A percentile compares a stretch with the other conserved stretches of the same genome.
Conservation (phyloP, 2,329 filamentous ascomycete genomes). For the Cadophora luteo-olivacea region DNA sequence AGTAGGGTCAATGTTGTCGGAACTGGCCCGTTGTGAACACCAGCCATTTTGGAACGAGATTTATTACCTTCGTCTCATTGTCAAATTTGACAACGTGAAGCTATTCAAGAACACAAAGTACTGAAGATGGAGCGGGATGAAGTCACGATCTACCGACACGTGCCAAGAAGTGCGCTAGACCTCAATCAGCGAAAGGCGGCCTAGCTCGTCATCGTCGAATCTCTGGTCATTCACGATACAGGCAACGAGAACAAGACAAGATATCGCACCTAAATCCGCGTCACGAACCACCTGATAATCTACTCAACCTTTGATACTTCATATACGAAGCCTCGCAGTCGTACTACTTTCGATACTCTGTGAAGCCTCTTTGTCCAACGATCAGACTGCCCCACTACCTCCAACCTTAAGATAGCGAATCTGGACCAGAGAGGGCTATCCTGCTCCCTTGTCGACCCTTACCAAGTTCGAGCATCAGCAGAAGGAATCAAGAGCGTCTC, state of each 20-base stretch:
- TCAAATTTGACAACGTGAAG: neutral
- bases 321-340: neutral
- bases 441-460: neutral
- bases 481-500: slow-evolving; percentile 14
- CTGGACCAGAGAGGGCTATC: slow-evolving; percentile 12
- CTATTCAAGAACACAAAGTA: neutral
- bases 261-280: slow-evolving; percentile 20
- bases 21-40: slow-evolving; percentile 40
- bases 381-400: slow-evolving; percentile 39
- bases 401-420: slow-evolving; percentile 34
- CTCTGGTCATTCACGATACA: slow-evolving; percentile 34
- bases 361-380: slow-evolving; percentile 27
- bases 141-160: slow-evolving; percentile 14
- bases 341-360: slow-evolving; percentile 11
- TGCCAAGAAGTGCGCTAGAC: slow-evolving; percentile 27
- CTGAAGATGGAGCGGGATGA: neutral
- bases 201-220: slow-evolving; percentile 37
- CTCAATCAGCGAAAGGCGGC: slow-evolving; percentile 16
- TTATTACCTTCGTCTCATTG: neutral
- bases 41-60: slow-evolving; percentile 26
- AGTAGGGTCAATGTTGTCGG: slow-evolving; percentile 40
- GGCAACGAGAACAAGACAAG: slow-evolving; percentile 31
- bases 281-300: slow-evolving; percentile 21
- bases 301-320: neutral
- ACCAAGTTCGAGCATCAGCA: neutral